A percentile compares a stretch with the other conserved stretches of the same genome.
Conservation (phyloP, 257 asterid genomes). For the Anisodus acutangulus region DNA sequence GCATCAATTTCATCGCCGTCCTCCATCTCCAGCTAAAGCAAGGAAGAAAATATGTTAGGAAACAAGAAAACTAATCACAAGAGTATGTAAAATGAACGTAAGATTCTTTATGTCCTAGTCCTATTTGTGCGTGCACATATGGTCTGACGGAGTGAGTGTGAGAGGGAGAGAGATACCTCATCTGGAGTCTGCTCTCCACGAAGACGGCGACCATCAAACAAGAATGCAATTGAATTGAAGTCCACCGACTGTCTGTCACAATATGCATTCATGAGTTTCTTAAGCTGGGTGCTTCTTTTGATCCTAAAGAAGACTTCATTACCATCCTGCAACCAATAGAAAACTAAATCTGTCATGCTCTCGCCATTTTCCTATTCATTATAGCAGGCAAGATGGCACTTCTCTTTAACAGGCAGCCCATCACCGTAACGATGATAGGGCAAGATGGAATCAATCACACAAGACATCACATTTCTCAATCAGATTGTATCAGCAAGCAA, state of each 20-base stretch:
- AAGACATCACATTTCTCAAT: neutral
- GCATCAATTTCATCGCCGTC: slow-evolving; percentile 57
- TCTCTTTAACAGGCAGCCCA: neutral
- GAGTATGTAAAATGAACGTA: neutral
- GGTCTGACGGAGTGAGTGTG: neutral
- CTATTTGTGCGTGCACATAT: neutral
- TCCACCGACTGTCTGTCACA: slow-evolving; percentile 52
- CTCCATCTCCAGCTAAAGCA: slow-evolving; percentile 46
- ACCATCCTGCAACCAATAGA: slow-evolving; percentile 43
- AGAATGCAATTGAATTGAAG: slow-evolving; percentile 43
- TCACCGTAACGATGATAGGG: neutral
- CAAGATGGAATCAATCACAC: neutral
- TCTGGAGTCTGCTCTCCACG: slow-evolving; percentile 51
- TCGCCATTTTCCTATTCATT: neutral
- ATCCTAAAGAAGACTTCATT: slow-evolving; percentile 52
- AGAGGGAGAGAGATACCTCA: slow-evolving; percentile 35
- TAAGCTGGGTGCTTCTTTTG: slow-evolving; percentile 49
- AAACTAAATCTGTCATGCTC: neutral
- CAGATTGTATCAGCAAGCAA: neutral
- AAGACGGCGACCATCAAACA: slow-evolving; percentile 52
- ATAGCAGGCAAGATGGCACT: neutral
- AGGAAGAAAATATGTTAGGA: neutral
- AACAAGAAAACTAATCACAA: neutral
- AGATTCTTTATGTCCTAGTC: neutral
- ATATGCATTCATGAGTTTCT: slow-evolving; percentile 53